Percentiles rank a stretch among this genome's conserved stretches.
phyloP scores from a whole-genome alignment of 163 green algal species.

The Trebouxia gelatinosa region DNA sequence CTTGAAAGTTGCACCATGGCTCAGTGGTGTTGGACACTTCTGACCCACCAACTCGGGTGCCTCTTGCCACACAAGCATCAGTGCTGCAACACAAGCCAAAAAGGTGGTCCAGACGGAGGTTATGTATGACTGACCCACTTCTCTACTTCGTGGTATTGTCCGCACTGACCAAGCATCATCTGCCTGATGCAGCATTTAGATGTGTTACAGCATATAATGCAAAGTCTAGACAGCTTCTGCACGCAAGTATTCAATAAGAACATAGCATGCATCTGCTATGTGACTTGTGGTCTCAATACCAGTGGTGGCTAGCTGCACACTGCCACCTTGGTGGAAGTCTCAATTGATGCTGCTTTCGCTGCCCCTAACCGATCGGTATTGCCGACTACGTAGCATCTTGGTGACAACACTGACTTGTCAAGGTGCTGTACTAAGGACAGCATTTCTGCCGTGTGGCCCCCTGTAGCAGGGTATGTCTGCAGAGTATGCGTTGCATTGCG shows the following conservation, averaged over 20 bases:
- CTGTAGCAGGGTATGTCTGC: constrained; percentile 52
- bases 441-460: constrained; percentile 95
- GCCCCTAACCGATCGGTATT: constrained; percentile 80
- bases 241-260: too few relatives aligned
- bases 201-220: too few relatives aligned
- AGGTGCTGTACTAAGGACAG: constrained; percentile 68
- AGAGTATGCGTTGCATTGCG: background rate
- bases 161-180: constrained; percentile 25
- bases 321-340: too few relatives aligned
- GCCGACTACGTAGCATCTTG: constrained; percentile 81
- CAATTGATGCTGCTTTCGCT: constrained; percentile 62
- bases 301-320: too few relatives aligned
- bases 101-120: constrained; percentile 75
- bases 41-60: constrained; percentile 67
- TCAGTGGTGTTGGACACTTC: too few relatives aligned
- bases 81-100: constrained; percentile 52
- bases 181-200: too few relatives aligned
- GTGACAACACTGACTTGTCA: constrained; percentile 61
- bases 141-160: constrained; percentile 78
- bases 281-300: too few relatives aligned
- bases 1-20: too few relatives aligned
- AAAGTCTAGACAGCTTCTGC: too few relatives aligned
- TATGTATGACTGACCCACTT: constrained; percentile 88
- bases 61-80: constrained; percentile 50
- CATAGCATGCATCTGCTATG: too few relatives aligned